Percentiles rank a stretch among this genome's conserved stretches.
phyloP scores from a whole-genome alignment of 2,329 filamentous ascomycete genomes.

The Alternaria metachromatica region DNA sequence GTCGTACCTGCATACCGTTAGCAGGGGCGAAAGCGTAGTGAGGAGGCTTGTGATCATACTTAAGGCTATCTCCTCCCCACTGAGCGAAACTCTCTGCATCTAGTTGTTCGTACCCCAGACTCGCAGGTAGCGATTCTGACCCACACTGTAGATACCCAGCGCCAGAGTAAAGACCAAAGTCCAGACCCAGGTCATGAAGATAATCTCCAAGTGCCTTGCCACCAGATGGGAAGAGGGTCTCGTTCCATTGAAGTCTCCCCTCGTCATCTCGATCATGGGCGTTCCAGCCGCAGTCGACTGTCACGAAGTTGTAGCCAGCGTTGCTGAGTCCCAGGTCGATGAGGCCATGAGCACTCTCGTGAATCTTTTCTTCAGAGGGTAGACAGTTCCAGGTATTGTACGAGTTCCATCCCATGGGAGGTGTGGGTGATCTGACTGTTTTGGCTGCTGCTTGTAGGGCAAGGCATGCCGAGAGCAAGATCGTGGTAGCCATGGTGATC shows the following conservation, averaged over 20 bases:
- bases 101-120: constrained; percentile 59
- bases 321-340: constrained; percentile 59
- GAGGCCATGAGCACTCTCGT: constrained; percentile 61
- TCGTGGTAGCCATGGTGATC: background rate
- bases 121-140: constrained; percentile 55
- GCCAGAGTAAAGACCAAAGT: constrained; percentile 63
- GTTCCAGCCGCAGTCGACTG: constrained; percentile 66
- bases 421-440: constrained; percentile 30
- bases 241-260: constrained; percentile 59
- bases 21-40: constrained; percentile 45
- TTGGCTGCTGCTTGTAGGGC: constrained; percentile 19
- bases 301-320: constrained; percentile 64
- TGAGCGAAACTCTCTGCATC: constrained; percentile 64
- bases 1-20: constrained; percentile 41
- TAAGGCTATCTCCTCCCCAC: constrained; percentile 53
- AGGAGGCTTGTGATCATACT: constrained; percentile 47
- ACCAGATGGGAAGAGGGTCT: constrained; percentile 58
- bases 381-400: constrained; percentile 64
- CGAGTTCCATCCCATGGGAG: constrained; percentile 61
- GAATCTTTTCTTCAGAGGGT: constrained; percentile 58
- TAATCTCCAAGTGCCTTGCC: constrained; percentile 58
- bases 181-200: constrained; percentile 57
- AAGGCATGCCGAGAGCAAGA: constrained; percentile 8
- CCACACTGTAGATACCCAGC: constrained; percentile 48
- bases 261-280: constrained; percentile 49